Percentiles rank a stretch among this genome's conserved stretches.
Conservation (phyloP, 208 protist genomes). For the Phytomonas sp. region DNA sequence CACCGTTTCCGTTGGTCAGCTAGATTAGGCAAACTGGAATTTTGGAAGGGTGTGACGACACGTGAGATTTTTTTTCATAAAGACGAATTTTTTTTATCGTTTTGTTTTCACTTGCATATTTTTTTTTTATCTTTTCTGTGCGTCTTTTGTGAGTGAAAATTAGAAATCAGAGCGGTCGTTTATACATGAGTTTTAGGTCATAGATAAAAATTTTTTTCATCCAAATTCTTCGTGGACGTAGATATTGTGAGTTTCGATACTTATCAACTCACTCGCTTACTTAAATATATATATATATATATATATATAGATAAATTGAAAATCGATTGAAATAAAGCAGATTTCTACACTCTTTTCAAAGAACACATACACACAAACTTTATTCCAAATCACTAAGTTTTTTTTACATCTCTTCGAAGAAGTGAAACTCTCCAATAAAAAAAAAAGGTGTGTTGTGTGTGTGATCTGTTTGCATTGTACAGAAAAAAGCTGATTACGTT, state of each 20-base stretch:
- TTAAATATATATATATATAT: conserved; percentile 7
- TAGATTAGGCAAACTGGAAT: background rate
- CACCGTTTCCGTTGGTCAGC: background rate
- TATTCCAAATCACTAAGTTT: background rate
- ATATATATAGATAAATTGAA: conserved; percentile 6
- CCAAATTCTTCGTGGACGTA: background rate
- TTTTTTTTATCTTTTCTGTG: conserved; percentile 6
- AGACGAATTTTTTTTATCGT: background rate
- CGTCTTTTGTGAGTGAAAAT: background rate
- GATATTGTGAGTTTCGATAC: background rate
- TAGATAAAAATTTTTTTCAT: background rate
- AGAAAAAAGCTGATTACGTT: background rate
- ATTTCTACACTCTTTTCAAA: background rate
- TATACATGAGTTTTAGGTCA: background rate
- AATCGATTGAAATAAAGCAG: conserved; percentile 4
- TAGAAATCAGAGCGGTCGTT: background rate
- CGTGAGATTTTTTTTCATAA: background rate
- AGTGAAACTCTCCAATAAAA: background rate
- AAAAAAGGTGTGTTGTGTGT: background rate
- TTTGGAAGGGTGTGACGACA: background rate
- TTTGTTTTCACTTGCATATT: conserved; percentile 1
- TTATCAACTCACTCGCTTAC: background rate
- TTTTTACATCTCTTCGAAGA: background rate
- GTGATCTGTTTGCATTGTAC: background rate
- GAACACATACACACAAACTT: background rate